Conservation (phyloP, 805 yeast species). For the Lachancea kluyveri region DNA sequence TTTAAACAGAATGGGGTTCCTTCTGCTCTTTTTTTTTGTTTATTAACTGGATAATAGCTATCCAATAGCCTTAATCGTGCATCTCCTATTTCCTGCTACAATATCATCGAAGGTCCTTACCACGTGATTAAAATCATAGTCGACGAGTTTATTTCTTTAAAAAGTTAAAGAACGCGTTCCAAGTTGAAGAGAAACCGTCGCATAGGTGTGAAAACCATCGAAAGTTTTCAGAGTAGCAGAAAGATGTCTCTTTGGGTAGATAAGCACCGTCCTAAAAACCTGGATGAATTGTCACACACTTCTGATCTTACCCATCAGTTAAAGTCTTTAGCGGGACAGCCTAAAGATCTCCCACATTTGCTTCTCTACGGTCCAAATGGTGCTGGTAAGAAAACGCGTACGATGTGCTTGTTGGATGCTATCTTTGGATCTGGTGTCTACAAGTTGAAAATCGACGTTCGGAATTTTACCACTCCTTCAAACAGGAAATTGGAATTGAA, state of each 20-base stretch:
- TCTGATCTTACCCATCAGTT: constrained; percentile 56
- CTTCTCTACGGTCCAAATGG: constrained; percentile 94
- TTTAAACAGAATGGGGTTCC: too few relatives aligned
- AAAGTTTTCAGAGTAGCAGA: background rate
- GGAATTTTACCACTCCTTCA: constrained; percentile 68
- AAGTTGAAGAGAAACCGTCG: background rate
- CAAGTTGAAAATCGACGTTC: constrained; percentile 82
- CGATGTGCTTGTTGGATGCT: constrained; percentile 69
- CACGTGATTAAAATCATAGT: too few relatives aligned
- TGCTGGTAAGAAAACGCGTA: constrained; percentile 93
- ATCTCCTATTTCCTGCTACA: too few relatives aligned
- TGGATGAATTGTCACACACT: constrained; percentile 64
- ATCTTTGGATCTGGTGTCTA: constrained; percentile 80
- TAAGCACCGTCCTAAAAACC: constrained; percentile 72
- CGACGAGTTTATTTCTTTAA: background rate
- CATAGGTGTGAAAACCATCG: too few relatives aligned
- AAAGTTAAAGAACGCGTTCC: background rate
- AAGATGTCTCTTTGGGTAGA: constrained; percentile 95
- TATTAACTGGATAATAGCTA: too few relatives aligned
- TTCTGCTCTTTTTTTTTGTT: too few relatives aligned
- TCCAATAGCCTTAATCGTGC: too few relatives aligned
- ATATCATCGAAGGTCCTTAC: too few relatives aligned
- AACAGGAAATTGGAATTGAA: constrained; percentile 83
- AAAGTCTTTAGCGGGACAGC: constrained; percentile 36
- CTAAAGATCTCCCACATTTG: constrained; percentile 81